A percentile compares a stretch with the other conserved stretches of the same genome.
phyloP scores from a whole-genome alignment of 129 eudicot species.

The Erigeron canadensis region DNA sequence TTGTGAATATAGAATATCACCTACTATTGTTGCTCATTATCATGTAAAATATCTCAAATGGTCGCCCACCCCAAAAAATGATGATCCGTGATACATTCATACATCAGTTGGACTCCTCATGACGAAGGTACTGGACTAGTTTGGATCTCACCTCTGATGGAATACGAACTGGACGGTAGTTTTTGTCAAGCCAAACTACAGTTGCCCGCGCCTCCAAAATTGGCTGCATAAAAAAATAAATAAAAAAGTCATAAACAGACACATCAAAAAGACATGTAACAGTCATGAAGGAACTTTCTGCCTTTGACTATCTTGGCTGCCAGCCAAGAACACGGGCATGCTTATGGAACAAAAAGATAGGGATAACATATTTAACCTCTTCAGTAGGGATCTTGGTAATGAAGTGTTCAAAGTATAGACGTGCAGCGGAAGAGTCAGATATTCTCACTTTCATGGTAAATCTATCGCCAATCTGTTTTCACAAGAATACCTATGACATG shows the following conservation, averaged over 20 bases:
- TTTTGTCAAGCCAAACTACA: conserved; percentile 89
- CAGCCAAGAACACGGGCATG: not conserved
- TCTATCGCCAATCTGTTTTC: conserved; percentile 71
- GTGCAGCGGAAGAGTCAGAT: conserved; percentile 77
- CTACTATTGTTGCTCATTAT: not conserved
- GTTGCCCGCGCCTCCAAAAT: conserved; percentile 83
- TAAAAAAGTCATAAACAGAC: not conserved
- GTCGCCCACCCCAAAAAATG: not conserved
- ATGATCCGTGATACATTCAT: not conserved
- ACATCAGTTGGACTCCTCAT: conserved; percentile 43
- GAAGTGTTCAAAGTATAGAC: conserved; percentile 72
- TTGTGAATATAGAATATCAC: no score
- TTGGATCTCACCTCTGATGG: conserved; percentile 73
- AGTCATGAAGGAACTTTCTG: conserved; percentile 3
- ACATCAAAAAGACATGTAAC: not conserved
- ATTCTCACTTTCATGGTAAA: conserved; percentile 65
- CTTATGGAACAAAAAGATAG: not conserved
- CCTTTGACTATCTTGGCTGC: conserved; percentile 1
- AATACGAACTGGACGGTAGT: conserved; percentile 79
- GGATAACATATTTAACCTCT: conserved; percentile 51
- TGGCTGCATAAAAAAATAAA: conserved; percentile 44
- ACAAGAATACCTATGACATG: not conserved
- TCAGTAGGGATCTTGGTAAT: conserved; percentile 67
- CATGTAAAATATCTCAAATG: conserved; percentile 13
- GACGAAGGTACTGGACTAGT: conserved; percentile 53